phyloP scores from a whole-genome alignment of 78 protist species.

The Dictyostelium purpureum region DNA sequence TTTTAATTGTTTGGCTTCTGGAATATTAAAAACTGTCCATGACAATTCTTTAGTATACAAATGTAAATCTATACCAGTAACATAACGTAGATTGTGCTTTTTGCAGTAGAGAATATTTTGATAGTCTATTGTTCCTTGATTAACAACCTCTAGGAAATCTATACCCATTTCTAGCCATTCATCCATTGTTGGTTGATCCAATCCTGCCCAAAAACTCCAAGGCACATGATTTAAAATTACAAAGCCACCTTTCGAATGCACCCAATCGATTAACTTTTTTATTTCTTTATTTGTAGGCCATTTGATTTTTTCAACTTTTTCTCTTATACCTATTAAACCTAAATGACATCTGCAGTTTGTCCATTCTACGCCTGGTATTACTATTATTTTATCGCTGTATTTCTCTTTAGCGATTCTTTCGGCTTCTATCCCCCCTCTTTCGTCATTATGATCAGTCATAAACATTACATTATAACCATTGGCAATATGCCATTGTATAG shows the following conservation, averaged over 20 bases:
- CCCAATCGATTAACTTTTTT: neutral
- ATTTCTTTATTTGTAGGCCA: slow-evolving; percentile 43
- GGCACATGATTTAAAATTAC: slow-evolving; percentile 47
- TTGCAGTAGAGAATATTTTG: neutral
- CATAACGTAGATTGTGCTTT: neutral
- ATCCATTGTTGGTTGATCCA: slow-evolving; percentile 23
- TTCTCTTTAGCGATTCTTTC: slow-evolving; percentile 13
- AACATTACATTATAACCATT: slow-evolving; percentile 61
- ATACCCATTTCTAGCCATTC: slow-evolving; percentile 11
- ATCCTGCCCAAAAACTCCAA: slow-evolving; percentile 31
- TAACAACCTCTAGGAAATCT: slow-evolving; percentile 42
- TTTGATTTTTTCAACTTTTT: neutral
- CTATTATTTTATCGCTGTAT: slow-evolving; percentile 11
- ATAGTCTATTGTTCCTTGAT: slow-evolving; percentile 5
- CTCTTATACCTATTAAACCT: slow-evolving; percentile 25
- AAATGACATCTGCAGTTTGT: slow-evolving; percentile 54
- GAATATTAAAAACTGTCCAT: slow-evolving; percentile 31
- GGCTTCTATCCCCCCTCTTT: slow-evolving; percentile 30
- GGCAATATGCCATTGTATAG: slow-evolving; percentile 59
- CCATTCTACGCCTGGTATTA: slow-evolving; percentile 50
- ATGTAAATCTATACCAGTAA: slow-evolving; percentile 46
- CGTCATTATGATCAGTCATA: slow-evolving; percentile 55
- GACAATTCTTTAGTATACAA: neutral
- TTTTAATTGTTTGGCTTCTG: neutral
- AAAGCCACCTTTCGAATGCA: slow-evolving; percentile 41